Evolutionary conservation across 2,329 filamentous ascomycete genomes (phyloP), one percentile per base, ranked within the genome.

Genomic region (Rachicladosporium sp.): DNA sequence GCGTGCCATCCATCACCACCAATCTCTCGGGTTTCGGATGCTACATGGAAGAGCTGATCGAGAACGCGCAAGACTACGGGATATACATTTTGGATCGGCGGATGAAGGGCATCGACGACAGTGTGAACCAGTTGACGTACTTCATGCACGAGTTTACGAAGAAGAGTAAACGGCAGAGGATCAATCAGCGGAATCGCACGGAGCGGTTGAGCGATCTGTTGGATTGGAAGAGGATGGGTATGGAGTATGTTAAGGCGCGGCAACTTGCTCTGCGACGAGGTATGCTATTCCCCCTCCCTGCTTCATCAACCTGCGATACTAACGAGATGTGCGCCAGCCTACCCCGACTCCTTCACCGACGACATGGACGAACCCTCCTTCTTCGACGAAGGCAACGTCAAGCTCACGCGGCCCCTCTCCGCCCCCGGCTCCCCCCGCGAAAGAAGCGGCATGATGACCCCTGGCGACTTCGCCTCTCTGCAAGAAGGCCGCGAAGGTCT

Each of bases 31-130:
- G 91, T 11, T 98, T 98, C 56, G 91, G 91, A 36, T 96, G 91
- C 65, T 96, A 98, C 64, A 98, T 98, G 91, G 91, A 96, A 63
- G 91, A 96, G 65, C 68, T 96, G 51, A 96, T 98, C 50, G 89
- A 96, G 65, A 96, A 96, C 64, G 93, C 89, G 32, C 83, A 82
- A 48, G 91, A 98, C 63, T 96, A 98, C 57, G 91, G 91, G 50
- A 96, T 98, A 64, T 96, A 96, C 70, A 96, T 98, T 61, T 88
- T 98, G 34, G 91, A 98, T 60, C 83, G 91, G 41, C 79, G 91
- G 36, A 82, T 78, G 67, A 96, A 96, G 74, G 89, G 88, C 21
- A 82, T 98, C 1, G 91, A 98, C 56, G 91, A 96, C 61, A 94
- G 87, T 6, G 88, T 96, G 58, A 95, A 96, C 65, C 87, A 96